These are phyloP conservation scores for Irpex lacteus DNA, from an alignment of 1,284 basidiomycete genomes.

Conservation along the genomic window DNA sequence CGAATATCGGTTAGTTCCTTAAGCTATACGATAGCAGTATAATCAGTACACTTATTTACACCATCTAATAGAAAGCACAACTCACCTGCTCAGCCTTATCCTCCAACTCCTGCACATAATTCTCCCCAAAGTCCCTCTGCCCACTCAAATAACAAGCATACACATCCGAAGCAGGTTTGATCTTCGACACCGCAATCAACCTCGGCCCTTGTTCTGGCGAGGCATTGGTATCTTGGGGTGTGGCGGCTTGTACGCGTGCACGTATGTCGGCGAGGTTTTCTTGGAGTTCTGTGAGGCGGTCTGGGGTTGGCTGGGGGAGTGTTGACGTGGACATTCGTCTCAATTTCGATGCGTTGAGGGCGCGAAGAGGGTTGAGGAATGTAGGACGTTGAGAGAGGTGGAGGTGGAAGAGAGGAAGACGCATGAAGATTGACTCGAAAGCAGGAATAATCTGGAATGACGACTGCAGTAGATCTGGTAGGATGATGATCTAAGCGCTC, in stretches of 20 bases:
- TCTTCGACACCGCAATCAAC: conserved; percentile 92
- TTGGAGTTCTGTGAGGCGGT: conserved; percentile 45
- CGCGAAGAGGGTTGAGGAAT: not conserved
- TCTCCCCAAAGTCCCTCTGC: conserved; percentile 94
- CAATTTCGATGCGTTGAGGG: not conserved
- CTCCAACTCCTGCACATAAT: conserved; percentile 95
- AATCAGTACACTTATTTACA: not conserved
- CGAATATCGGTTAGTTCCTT: conserved; percentile 76
- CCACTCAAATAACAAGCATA: conserved; percentile 77
- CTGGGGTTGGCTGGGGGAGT: conserved; percentile 12
- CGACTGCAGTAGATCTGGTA: not conserved
- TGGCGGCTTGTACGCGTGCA: conserved; percentile 40
- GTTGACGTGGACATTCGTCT: not conserved
- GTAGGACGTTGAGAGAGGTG: not conserved
- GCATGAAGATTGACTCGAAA: not conserved
- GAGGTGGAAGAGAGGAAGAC: not conserved
- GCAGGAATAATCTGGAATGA: not conserved
- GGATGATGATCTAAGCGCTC: no score
- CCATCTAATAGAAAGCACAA: conserved; percentile 22
- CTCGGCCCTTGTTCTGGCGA: conserved; percentile 22
- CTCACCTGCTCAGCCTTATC: conserved; percentile 78
- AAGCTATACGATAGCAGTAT: not conserved
- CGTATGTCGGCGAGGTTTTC: conserved; percentile 50
- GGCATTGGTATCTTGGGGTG: conserved; percentile 17
- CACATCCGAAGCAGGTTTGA: conserved; percentile 89